Conservation (phyloP, 306 rosid species). For the Neltuma alba region DNA sequence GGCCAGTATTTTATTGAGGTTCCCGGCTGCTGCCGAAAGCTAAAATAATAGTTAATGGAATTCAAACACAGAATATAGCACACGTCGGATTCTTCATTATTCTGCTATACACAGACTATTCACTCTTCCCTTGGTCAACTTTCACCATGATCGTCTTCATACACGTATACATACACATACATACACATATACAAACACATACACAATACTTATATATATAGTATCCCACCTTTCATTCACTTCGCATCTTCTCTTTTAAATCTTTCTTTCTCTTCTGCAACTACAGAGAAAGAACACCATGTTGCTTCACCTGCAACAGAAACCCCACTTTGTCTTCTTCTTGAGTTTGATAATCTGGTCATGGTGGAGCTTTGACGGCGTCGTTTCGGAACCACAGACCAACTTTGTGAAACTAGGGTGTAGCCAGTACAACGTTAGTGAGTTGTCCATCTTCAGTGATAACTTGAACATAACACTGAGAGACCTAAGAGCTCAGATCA, state of each 20-base stretch:
- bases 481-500: not conserved
- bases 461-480: not conserved
- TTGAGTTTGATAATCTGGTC: not conserved
- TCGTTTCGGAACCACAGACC: not conserved
- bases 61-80: no score
- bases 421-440: not conserved
- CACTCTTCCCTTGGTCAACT: not conserved
- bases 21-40: no score
- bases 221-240: not conserved
- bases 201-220: not conserved
- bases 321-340: not conserved
- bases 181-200: not conserved
- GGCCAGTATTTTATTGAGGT: no score
- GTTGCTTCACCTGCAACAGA: not conserved
- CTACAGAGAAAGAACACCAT: not conserved
- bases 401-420: not conserved
- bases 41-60: no score
- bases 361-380: not conserved
- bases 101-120: not conserved
- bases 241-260: not conserved
- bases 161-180: not conserved
- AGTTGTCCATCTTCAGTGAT: not conserved
- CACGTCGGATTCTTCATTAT: not conserved
- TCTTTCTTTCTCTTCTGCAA: not conserved
- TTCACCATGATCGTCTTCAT: not conserved